Base-by-base conservation (phyloP, 805 yeast species). In the Candida rishiriensis region DNA sequence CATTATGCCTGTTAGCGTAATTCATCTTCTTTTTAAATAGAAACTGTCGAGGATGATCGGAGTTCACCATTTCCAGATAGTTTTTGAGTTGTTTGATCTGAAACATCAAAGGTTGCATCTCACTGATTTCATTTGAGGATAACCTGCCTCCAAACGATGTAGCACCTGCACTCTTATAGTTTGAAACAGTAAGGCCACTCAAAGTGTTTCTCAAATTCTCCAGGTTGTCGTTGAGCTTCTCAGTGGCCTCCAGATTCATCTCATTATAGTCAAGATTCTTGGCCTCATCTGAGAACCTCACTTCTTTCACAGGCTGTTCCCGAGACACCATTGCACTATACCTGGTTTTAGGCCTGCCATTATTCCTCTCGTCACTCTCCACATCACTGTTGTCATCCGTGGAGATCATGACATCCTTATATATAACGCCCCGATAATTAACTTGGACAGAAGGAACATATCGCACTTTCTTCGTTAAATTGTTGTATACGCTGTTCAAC, bases 381-480 rank as follows among this genome's bases (percentile, higher is more conserved):
- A 38, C 43, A 8, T 29, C 29, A 21, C 26, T 7, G 26, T 21
- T 21, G 26, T 54, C 59, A 29, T 55, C 64, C 0, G 64, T 55
- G 2, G 51, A 42, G 12, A 60, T 50, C 45, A 56, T 59, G 11
- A 70, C 61, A 51, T 69, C 74, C 13, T 66, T 61, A 40, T 66
- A 63, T 18, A 61, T 49, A 17, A 54, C 54, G 26, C 68, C 72
- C 33, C 69, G 70, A 49, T 69, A 69, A 17, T 69, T 72, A 12
- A 73, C 55, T 10, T 66, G 66, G n/a, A 73, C 66, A 3, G 68
- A 53, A 3, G 79, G 73, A 0, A 73, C 64, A 26, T 54, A 55
- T 33, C 63, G 49, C 14, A 62, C 56, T 33, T 53, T 52, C 18
- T 55, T 57, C 15, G 58, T 47, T 7, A 65, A 48, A n/a, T 61